A percentile compares a stretch with the other conserved stretches of the same genome.
These are phyloP conservation scores for Pythium brassicae DNA, from an alignment of 352 stramenopile genomes.

Conservation along the genomic window DNA sequence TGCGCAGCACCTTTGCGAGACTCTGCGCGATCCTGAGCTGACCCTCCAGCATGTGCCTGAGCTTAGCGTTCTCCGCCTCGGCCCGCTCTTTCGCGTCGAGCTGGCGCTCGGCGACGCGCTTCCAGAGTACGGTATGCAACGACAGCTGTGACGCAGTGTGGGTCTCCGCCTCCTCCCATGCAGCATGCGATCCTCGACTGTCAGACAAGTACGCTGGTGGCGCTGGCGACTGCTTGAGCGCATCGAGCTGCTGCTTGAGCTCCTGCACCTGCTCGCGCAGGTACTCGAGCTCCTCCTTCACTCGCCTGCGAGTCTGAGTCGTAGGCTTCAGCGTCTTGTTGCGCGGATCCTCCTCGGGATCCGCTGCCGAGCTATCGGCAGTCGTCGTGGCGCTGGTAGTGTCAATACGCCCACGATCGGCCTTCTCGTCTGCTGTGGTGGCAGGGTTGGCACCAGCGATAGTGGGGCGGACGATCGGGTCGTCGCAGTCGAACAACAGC, in stretches of 20 bases:
- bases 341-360: no score
- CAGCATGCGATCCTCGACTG: no score
- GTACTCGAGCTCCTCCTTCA: slow-evolving; percentile 9
- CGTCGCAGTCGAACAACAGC: no score
- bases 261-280: slow-evolving; percentile 5
- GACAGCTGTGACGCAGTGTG: not conserved
- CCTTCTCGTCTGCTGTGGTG: no score
- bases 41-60: slow-evolving; percentile 23
- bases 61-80: slow-evolving; percentile 21
- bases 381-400: no score
- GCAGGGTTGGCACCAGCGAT: no score
- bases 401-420: no score
- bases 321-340: no score
- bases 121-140: slow-evolving; percentile 12
- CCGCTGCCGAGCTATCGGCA: no score
- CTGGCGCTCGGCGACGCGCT: slow-evolving; percentile 25
- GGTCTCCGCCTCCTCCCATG: not conserved
- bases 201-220: no score
- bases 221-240: not conserved
- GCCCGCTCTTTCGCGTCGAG: slow-evolving; percentile 21
- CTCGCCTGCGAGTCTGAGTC: not conserved
- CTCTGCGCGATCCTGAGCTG: slow-evolving; percentile 46
- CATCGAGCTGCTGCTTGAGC: slow-evolving; percentile 1
- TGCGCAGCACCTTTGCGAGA: slow-evolving; percentile 43
- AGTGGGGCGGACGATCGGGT: no score